A percentile compares a stretch with the other conserved stretches of the same genome.
Conservation (phyloP, 176 grass and related monocot species). For the Elaeis guineensis region DNA sequence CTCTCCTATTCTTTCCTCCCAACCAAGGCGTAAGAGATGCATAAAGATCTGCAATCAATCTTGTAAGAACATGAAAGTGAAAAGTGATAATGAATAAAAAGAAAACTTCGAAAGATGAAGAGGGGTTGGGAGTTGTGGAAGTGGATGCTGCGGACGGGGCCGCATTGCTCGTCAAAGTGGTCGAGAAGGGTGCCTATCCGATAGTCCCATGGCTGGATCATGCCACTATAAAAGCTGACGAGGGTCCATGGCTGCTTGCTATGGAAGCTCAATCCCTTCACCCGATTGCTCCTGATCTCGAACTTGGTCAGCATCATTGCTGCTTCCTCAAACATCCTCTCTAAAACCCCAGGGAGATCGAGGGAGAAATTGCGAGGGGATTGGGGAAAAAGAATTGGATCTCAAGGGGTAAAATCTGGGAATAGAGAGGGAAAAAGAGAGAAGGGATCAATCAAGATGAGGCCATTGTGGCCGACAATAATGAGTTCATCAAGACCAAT, state of each 20-base stretch:
- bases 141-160: constrained; percentile 71
- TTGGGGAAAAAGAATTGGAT: neutral
- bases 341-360: neutral
- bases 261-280: constrained; percentile 95
- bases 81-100: neutral
- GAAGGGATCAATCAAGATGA: too few species aligned
- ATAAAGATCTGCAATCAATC: too few species aligned
- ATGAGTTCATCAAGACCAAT: too few species aligned
- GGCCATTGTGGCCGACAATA: too few species aligned
- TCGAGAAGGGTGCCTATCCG: constrained; percentile 82
- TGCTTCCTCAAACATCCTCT: neutral
- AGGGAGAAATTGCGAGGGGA: neutral
- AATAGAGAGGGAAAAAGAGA: neutral
- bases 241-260: constrained; percentile 77
- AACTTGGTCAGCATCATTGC: constrained; percentile 93
- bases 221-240: constrained; percentile 71
- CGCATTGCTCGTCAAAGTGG: constrained; percentile 87
- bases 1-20: too few species aligned
- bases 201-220: constrained; percentile 93
- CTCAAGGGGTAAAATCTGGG: constrained; percentile 8
- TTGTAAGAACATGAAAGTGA: too few species aligned
- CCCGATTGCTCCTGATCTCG: constrained; percentile 99
- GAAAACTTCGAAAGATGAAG: constrained; percentile 88
- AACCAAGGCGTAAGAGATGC: too few species aligned
- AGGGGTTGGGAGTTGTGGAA: constrained; percentile 93